Evolutionary conservation across 2,329 filamentous ascomycete genomes (phyloP), one percentile per base, ranked within the genome.

Genomic region (Botryosphaeria dothidea): DNA sequence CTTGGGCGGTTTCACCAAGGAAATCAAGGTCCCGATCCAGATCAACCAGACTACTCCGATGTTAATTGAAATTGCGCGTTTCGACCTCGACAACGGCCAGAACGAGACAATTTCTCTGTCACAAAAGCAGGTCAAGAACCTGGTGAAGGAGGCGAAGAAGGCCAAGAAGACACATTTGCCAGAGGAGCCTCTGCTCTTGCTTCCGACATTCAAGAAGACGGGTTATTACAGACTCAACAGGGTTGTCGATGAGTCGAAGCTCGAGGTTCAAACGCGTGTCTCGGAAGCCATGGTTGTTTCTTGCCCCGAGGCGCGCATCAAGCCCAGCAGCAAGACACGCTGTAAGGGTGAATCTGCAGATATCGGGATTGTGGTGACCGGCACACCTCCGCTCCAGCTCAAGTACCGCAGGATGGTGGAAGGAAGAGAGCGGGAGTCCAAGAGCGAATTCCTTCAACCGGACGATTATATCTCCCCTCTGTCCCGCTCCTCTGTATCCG

Each of bases 41-140:
- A 93, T 99, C 81, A 99, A 99, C 77, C 92, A 96, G 67, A 98
- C 94, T 4, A 87, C 90, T 36, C 96, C 95, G 0, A 89, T 93
- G 68, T 86, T 92, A 65, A 92, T 99, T 67, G 93, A 99, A 76
- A 81, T 99, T n/a, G 76, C 93, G 48, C 92, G 94, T 48, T 87
- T 92, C 69, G 94, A 98, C 74, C 84, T 97, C 36, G 90, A 94
- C 5, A 92, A 90, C 2, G 90, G 90, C 68, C 83, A 85, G 65
- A 91, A 93, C 68, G 93, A 97, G 78, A 90, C 87, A 0, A 89
- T 98, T 68, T 88, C 87, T 66, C 86, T 99, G 56, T 84, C 87
- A 34, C 85, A 84, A 66, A 89, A 88, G 66, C 91, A 97, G 71
- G 83, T 96, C 65, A 91, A 90, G 73, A 86, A 86, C 60, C 84